Percentiles rank a stretch among this genome's conserved stretches.
phyloP scores from a whole-genome alignment of 352 stramenopile species.

The Phytophthora tentaculata region DNA sequence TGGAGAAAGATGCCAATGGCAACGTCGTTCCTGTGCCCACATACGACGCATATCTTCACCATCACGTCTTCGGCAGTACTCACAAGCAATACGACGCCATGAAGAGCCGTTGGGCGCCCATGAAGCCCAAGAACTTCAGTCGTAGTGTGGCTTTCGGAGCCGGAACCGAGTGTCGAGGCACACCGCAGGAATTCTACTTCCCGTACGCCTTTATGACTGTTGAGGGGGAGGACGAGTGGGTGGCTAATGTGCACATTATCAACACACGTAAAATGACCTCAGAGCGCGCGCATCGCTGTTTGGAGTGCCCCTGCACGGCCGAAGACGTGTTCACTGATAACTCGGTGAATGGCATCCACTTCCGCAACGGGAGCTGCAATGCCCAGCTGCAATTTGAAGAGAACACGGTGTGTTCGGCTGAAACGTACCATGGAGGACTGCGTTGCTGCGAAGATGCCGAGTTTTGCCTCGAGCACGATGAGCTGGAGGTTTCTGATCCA shows the following conservation, averaged over 20 bases:
- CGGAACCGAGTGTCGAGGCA: slow-evolving; percentile 79
- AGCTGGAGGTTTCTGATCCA: slow-evolving; percentile 38
- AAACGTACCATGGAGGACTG: slow-evolving; percentile 74
- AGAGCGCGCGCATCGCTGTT: slow-evolving; percentile 57
- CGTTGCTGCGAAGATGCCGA: slow-evolving; percentile 78
- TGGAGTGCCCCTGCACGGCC: slow-evolving; percentile 82
- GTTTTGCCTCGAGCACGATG: slow-evolving; percentile 68
- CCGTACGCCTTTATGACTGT: slow-evolving; percentile 85
- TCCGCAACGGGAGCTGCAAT: slow-evolving; percentile 58
- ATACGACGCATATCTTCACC: slow-evolving; percentile 84
- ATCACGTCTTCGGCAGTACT: slow-evolving; percentile 81
- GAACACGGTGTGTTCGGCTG: slow-evolving; percentile 68
- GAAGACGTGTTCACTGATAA: slow-evolving; percentile 60
- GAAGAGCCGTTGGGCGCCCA: slow-evolving; percentile 61
- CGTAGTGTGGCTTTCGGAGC: slow-evolving; percentile 81
- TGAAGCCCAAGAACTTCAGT: slow-evolving; percentile 77
- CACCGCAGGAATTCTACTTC: slow-evolving; percentile 79
- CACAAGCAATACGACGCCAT: slow-evolving; percentile 67
- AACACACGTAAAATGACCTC: slow-evolving; percentile 71
- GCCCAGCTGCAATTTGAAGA: slow-evolving; percentile 68
- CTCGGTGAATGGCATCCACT: slow-evolving; percentile 61
- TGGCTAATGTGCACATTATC: slow-evolving; percentile 85
- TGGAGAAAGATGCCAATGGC: slow-evolving; percentile 57
- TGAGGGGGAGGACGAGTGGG: slow-evolving; percentile 78
- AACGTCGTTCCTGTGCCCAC: slow-evolving; percentile 60